Evolutionary conservation across 805 yeast species (phyloP), one percentile per base, ranked within the genome.

Genomic region (Isabelozyma rhagii): DNA sequence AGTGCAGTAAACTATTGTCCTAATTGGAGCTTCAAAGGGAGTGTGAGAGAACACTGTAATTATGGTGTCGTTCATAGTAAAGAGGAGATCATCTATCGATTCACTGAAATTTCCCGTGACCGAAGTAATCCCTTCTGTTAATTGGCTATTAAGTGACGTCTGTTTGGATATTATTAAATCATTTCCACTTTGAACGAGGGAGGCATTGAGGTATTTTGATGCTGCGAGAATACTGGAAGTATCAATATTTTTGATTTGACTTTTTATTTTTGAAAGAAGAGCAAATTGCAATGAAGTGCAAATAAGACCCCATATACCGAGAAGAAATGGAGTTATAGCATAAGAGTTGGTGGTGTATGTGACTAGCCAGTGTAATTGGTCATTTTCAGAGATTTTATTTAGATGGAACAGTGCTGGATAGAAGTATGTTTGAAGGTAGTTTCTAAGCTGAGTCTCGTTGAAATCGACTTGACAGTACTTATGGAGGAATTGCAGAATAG

Each of bases 1-100:
- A 3, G 89, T 81, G 69, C 99, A 93, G 31, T 84, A 82, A 4
- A 92, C 87, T 0, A 90, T 82, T 0, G 85, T 77, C 28, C 77
- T 75, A 43, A 90, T 74, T 0, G 96, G 87, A 1, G 63, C 62
- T 44, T 83, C 80, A 9, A 93, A 68, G 0, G 87, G 79, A 0
- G 97, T 89, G 3, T 76, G 76, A 5, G 84, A 82, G 67, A 94
- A 91, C 0, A 83, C 74, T 8, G 75, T 72, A 28, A 74, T 73
- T 5, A 94, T 64, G 0, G 83, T 82, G 3, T 61, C 58, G 60
- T 87, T 84, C 71, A 92, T 78, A n/a, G 69, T 74, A 3, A 62
- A 67, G 46, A 85, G 74, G 63, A 91, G 85, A 1, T 64, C 67
- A 17, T 75, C 66, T 1, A 89, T 72, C 0, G 96, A 87, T 8